Evolutionary conservation across 1,284 basidiomycete genomes (phyloP).

Genomic region (Kalmanozyma brasiliensis): DNA sequence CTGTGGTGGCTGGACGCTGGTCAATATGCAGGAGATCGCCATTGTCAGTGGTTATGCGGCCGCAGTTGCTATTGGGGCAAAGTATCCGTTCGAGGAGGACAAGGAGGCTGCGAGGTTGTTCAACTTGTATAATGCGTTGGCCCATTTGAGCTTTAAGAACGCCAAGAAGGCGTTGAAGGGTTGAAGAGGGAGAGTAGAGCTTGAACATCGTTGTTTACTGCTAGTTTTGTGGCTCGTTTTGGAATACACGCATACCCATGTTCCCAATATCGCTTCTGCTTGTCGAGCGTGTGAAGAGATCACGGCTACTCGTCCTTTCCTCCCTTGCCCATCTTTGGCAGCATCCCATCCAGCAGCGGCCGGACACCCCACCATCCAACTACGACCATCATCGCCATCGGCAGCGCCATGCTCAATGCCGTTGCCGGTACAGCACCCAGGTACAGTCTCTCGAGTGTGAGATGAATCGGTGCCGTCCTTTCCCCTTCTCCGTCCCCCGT

Average conservation of each 20-base stretch:
- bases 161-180: slow-evolving; percentile 41
- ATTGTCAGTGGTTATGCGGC: slow-evolving; percentile 75
- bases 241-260: slow-evolving; percentile 10
- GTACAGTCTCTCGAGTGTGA: slow-evolving; percentile 28
- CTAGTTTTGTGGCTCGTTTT: not conserved
- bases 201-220: no score
- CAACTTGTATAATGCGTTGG: slow-evolving; percentile 71
- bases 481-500: not conserved
- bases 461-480: slow-evolving; percentile 25
- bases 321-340: not conserved
- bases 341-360: slow-evolving; percentile 5
- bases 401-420: slow-evolving; percentile 6
- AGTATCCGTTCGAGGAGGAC: slow-evolving; percentile 69
- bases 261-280: not conserved
- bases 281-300: no score
- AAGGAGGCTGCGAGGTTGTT: slow-evolving; percentile 71
- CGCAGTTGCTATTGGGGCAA: slow-evolving; percentile 74
- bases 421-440: slow-evolving; percentile 17
- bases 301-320: slow-evolving; percentile 13
- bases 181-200: not conserved
- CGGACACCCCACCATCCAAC: slow-evolving; percentile 11
- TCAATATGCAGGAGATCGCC: slow-evolving; percentile 74
- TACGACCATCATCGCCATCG: slow-evolving; percentile 1
- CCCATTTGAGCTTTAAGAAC: slow-evolving; percentile 67
- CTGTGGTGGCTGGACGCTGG: slow-evolving; percentile 69